Base-by-base conservation (phyloP, 208 protist species). In the Acanthamoeba comandoni region DNA sequence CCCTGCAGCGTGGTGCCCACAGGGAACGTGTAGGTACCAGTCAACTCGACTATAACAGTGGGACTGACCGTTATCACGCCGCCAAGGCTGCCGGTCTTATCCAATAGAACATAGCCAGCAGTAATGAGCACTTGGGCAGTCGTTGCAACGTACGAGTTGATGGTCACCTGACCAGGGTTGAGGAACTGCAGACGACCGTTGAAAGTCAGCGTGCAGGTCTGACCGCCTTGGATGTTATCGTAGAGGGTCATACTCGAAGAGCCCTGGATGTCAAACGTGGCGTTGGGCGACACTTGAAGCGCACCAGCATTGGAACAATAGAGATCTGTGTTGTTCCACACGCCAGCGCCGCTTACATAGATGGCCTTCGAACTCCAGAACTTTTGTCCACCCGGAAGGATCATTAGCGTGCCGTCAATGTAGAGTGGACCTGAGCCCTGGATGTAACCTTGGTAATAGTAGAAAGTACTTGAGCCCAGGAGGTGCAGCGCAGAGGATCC, bases 141-240 rank as follows among this genome's bases (percentile, higher is more conserved):
- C 35, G 35, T 43, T 43, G 35, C 35, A 43, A 43, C 5, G 5
- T 43, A 43, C 35, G 35, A 43, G 35, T 43, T 43, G 35, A 43
- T 43, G 35, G 35, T 43, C 2, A 43, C 35, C 35, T 43, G 35
- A 43, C 35, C 35, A 43, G 35, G 35, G 35, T 43, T 43, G 5
- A 22, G 22, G 55, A 69, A 87, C 57, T 64, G 62, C 57, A 87
- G 39, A 24, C 13, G 11, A 12, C 77, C 77, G 77, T 87, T 87
- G 77, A 70, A 70, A 60, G 77, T 87, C 57, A 87, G 69, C 7
- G 57, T 67, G 77, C 77, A 87, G 57, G 62, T 53, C 77, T 87
- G 77, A 43, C 77, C 77, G 55, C 77, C 77, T 43, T 69, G 77
- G 19, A 87, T 35, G 29, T 67, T 62, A 60, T 87, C 62, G 29